Evolutionary conservation across 768 basidiomycete genomes (phyloP).

Genomic region (Boletus rubroflammeus): DNA sequence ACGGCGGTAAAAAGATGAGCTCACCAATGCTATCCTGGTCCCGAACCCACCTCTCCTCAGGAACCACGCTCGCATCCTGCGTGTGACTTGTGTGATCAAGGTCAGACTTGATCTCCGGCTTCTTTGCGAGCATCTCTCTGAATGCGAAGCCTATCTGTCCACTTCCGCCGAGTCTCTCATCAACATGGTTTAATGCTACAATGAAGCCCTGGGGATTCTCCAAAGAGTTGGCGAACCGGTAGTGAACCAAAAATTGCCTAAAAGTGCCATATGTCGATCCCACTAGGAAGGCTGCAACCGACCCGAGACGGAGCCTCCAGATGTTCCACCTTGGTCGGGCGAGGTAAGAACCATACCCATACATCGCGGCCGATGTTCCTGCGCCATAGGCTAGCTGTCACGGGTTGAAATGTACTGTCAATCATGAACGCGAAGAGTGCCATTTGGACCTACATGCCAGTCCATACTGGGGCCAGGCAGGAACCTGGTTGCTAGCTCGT

Average conservation of each 20-base stretch:
- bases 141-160: constrained; percentile 28
- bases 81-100: background rate
- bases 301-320: constrained; percentile 24
- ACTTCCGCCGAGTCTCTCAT: constrained; percentile 30
- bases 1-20: background rate
- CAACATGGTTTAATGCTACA: constrained; percentile 28
- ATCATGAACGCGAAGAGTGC: background rate
- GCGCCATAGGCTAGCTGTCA: constrained; percentile 22
- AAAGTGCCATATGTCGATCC: constrained; percentile 35
- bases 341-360: constrained; percentile 24
- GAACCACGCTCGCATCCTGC: constrained; percentile 3
- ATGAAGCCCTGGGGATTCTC: constrained; percentile 32
- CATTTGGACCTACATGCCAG: constrained; percentile 32
- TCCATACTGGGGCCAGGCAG: constrained; percentile 47
- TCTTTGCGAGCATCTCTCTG: constrained; percentile 21
- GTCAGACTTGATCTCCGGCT: constrained; percentile 7
- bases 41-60: constrained; percentile 19
- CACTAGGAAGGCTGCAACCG: constrained; percentile 21
- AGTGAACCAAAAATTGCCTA: constrained; percentile 28
- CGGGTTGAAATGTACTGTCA: constrained; percentile 3
- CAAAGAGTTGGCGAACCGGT: constrained; percentile 29
- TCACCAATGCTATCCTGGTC: constrained; percentile 13
- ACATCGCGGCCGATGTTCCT: constrained; percentile 23
- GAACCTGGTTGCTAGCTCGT: constrained; percentile 51
- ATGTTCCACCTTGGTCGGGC: constrained; percentile 29